Evolutionary conservation across 768 basidiomycete genomes (phyloP).

Genomic region (Termitomyces sp.): DNA sequence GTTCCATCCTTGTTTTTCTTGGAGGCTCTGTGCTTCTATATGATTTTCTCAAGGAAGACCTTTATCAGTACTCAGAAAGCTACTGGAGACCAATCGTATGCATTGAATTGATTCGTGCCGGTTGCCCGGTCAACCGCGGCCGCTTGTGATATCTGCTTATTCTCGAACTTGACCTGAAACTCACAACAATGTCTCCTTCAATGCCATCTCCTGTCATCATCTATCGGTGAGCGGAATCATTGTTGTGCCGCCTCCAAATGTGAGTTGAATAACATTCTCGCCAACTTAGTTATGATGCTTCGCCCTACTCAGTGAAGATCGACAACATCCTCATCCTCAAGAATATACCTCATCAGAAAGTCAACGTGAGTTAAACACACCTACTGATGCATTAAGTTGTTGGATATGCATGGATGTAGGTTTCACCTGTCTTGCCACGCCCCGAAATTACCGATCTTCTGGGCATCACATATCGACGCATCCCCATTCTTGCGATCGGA

Average conservation of each 20-base stretch:
- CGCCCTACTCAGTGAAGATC: constrained; percentile 50
- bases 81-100: not conserved
- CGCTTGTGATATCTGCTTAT: not conserved
- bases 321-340: constrained; percentile 50
- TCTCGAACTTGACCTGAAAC: not conserved
- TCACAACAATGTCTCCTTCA: constrained; percentile 8
- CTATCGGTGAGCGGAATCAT: constrained; percentile 37
- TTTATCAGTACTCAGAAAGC: not conserved
- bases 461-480: constrained; percentile 54
- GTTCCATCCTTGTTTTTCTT: not conserved
- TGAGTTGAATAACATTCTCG: not conserved
- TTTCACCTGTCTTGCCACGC: constrained; percentile 48
- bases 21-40: not conserved
- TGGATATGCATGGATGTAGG: constrained; percentile 29
- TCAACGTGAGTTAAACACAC: constrained; percentile 35
- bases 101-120: not conserved
- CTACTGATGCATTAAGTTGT: not conserved
- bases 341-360: constrained; percentile 42
- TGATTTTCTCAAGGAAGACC: not conserved
- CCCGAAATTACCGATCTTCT: constrained; percentile 52
- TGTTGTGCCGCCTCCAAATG: not conserved
- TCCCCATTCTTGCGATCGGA: constrained; percentile 59
- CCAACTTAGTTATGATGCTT: constrained; percentile 43
- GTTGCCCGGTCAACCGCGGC: not conserved
- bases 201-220: constrained; percentile 31